phyloP scores from a whole-genome alignment of 768 basidiomycete genomes.

The Harrya chromipes region DNA sequence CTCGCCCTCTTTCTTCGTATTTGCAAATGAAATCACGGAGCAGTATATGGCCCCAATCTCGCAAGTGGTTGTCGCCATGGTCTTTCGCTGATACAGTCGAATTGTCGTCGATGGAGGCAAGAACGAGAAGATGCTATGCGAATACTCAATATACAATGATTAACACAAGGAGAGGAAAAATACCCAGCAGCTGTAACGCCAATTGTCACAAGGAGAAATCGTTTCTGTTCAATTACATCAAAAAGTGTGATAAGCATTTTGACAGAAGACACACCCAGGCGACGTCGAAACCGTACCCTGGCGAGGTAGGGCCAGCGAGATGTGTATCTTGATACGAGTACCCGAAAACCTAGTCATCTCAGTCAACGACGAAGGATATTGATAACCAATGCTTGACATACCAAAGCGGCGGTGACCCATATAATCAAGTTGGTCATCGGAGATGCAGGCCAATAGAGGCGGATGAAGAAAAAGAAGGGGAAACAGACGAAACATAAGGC shows the following conservation, averaged over 20 bases:
- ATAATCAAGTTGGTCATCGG: conserved; percentile 71
- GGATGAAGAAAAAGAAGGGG: conserved; percentile 68
- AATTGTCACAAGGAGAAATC: conserved; percentile 64
- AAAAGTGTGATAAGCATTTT: neutral
- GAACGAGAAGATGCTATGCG: conserved; percentile 59
- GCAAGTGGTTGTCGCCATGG: conserved; percentile 62
- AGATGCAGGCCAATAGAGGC: conserved; percentile 70
- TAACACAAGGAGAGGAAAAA: conserved; percentile 12
- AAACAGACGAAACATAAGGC: conserved; percentile 66
- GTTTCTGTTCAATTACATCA: conserved; percentile 38
- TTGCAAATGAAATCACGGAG: conserved; percentile 69
- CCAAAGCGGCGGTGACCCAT: conserved; percentile 60
- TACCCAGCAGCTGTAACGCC: conserved; percentile 81
- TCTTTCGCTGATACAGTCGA: conserved; percentile 65
- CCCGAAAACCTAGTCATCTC: conserved; percentile 52
- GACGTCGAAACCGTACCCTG: conserved; percentile 61
- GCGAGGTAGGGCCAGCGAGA: conserved; percentile 44
- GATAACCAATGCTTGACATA: conserved; percentile 28
- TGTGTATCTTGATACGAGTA: conserved; percentile 69
- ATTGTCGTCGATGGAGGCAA: conserved; percentile 75
- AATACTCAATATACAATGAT: conserved; percentile 1
- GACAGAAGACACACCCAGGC: conserved; percentile 55
- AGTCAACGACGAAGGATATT: neutral
- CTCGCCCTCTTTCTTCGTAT: conserved; percentile 49
- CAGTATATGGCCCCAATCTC: conserved; percentile 76